Evolutionary conservation across 192 early-diverging fungal genomes (phyloP).

Genomic region (Mortierella alpina): DNA sequence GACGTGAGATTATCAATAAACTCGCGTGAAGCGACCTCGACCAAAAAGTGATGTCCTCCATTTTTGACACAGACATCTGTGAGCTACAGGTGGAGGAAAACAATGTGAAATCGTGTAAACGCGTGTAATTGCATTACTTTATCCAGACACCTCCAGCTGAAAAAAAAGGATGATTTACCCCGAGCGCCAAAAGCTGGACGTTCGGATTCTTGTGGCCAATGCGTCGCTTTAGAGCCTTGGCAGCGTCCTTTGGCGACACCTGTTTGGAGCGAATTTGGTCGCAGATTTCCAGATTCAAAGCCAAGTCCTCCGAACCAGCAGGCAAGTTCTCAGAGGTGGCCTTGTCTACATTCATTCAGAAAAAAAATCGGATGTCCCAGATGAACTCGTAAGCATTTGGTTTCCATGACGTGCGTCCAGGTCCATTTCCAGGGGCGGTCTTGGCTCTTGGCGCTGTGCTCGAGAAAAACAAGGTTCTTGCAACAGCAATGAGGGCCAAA

Average conservation of each 20-base stretch:
- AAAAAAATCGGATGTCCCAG: too few relatives aligned
- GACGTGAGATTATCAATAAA: slow-evolving; percentile 89
- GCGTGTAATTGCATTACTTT: not conserved
- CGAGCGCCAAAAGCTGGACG: slow-evolving; percentile 91
- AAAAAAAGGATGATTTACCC: slow-evolving; percentile 57
- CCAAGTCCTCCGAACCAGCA: slow-evolving; percentile 86
- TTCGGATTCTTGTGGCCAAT: slow-evolving; percentile 92
- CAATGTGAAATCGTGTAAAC: not conserved
- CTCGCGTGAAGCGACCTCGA: slow-evolving; percentile 87
- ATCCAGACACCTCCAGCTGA: not conserved
- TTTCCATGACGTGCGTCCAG: too few relatives aligned
- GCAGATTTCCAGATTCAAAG: slow-evolving; percentile 86
- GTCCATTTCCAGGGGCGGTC: too few relatives aligned
- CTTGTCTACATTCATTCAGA: slow-evolving; percentile 59
- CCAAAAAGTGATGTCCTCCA: slow-evolving; percentile 86
- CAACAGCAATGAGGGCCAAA: not conserved
- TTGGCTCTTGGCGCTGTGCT: too few relatives aligned
- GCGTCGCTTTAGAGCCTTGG: slow-evolving; percentile 80
- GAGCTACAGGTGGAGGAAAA: slow-evolving; percentile 60
- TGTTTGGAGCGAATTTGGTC: slow-evolving; percentile 94
- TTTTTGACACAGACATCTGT: slow-evolving; percentile 97
- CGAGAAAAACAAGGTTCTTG: too few relatives aligned
- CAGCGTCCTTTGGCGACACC: slow-evolving; percentile 79
- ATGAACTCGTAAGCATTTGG: too few relatives aligned
- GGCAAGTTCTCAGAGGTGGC: slow-evolving; percentile 94